Evolutionary conservation across 176 grass and related monocot genomes (phyloP), one percentile per base, ranked within the genome.

Genomic region (Avena insularis): DNA sequence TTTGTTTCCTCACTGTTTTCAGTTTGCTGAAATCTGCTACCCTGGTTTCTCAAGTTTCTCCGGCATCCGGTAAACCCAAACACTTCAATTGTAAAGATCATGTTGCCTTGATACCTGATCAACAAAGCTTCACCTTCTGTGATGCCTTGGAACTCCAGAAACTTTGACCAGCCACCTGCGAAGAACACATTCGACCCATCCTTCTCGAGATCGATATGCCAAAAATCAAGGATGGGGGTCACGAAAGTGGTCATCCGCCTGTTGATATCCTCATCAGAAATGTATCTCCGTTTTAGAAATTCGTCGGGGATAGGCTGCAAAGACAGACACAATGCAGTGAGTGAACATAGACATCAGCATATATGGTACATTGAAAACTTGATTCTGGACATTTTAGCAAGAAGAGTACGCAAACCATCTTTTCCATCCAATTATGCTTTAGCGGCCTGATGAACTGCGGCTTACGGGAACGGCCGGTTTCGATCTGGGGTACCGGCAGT

Each of bases 1-100:
- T 8, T 33, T 33, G 12, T 66, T 4, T 33, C 4, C 63, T 66
- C 63, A 66, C 63, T 66, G 27, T 33, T 29, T 11, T 33, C 27
- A 66, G 65, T 13, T 56, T 23, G 56, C 16, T 23, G 2, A 75
- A 66, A 55, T n/a, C 47, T 50, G 70, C 21, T 45, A 0, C 31
- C 51, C 15, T 66, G 21, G 17, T 73, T 54, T 17, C 17, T 33
- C 16, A 80, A 47, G 8, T 75, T 23, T 73, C 84, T 89, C 56
- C 46, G 20, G 4, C 15, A 31, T 65, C 87, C 82, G 7, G 27
- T 80, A 3, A 11, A 16, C 31, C 87, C 66, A 2, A 89, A 85
- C 15, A 63, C 66, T 51, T 86, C 81, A 25, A 82, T n/a, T 70
- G 57, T 75, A 61, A 85, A 89, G 51, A 38, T 27, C 88, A 85